These are phyloP conservation scores for Spathaspora girioi DNA, from an alignment of 805 yeast genomes.

Conservation along the genomic window DNA sequence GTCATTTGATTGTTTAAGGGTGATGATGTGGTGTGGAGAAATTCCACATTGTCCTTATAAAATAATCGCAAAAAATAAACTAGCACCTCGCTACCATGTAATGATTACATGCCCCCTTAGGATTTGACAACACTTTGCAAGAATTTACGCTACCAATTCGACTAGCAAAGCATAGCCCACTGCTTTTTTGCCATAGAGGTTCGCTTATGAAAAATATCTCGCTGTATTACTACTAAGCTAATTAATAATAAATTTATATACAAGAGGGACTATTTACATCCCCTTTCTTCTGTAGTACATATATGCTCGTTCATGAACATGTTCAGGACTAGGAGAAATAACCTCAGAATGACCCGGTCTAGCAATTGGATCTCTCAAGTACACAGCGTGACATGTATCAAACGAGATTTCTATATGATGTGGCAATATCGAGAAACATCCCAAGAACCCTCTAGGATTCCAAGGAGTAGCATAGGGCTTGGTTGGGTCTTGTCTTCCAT, in stretches of 20 bases:
- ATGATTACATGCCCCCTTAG: background rate
- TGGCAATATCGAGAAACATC: conserved; percentile 90
- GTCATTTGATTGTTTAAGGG: conserved; percentile 19
- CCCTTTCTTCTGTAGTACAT: conserved; percentile 87
- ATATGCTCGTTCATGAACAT: conserved; percentile 88
- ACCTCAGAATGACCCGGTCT: conserved; percentile 97
- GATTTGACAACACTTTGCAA: no score
- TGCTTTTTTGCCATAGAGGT: background rate
- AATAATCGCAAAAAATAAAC: background rate
- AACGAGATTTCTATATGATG: conserved; percentile 88
- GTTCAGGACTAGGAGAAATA: conserved; percentile 79
- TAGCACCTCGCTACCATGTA: background rate
- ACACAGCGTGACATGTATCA: conserved; percentile 93
- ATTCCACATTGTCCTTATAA: background rate
- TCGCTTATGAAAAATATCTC: background rate
- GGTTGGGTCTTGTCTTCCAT: conserved; percentile 72
- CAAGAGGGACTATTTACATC: conserved; percentile 19
- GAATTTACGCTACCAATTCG: no score
- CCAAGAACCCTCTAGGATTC: conserved; percentile 90
- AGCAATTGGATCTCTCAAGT: conserved; percentile 93
- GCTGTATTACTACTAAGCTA: background rate
- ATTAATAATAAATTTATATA: background rate
- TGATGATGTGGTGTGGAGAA: background rate
- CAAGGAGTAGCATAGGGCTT: conserved; percentile 95
- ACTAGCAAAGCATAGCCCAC: no score